These are phyloP conservation scores for Camelina neglecta DNA, from an alignment of 345 rosid genomes.

Conservation along the genomic window DNA sequence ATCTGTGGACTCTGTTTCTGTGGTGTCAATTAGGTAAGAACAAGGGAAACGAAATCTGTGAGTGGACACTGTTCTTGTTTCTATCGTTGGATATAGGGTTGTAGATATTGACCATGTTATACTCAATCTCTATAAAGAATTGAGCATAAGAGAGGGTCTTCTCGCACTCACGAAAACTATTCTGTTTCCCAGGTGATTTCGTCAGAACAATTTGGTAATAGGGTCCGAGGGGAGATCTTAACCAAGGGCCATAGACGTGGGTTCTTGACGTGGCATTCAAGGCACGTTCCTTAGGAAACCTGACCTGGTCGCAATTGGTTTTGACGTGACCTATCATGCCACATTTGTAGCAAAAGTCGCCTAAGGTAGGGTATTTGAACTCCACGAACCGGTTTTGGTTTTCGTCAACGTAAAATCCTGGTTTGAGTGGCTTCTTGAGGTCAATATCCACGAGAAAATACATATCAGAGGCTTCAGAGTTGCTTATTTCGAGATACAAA, in stretches of 20 bases:
- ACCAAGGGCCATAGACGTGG: conserved; percentile 32
- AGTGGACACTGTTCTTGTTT: not conserved
- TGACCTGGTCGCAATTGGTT: conserved; percentile 12
- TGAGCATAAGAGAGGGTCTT: conserved; percentile 28
- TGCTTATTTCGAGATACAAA: too few species aligned
- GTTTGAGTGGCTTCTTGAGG: conserved; percentile 36
- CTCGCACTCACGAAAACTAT: conserved; percentile 2
- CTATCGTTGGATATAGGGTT: not conserved
- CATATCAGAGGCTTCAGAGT: too few species aligned
- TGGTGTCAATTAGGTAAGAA: conserved; percentile 22
- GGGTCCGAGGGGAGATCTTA: not conserved
- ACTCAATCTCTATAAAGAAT: conserved; percentile 30
- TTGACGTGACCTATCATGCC: conserved; percentile 32
- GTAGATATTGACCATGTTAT: not conserved
- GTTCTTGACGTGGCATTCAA: conserved; percentile 33
- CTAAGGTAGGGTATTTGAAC: conserved; percentile 18
- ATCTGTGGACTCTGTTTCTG: not conserved
- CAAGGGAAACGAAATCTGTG: conserved; percentile 32
- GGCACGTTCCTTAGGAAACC: not conserved
- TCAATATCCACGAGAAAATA: not conserved
- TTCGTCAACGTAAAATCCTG: conserved; percentile 7
- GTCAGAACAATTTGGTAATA: not conserved
- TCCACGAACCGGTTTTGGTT: conserved; percentile 5
- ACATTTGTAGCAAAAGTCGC: conserved; percentile 33
- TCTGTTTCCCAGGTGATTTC: conserved; percentile 7